A percentile compares a stretch with the other conserved stretches of the same genome.
Conservation (phyloP, 169 alveolate species). For the Theileria parva region DNA sequence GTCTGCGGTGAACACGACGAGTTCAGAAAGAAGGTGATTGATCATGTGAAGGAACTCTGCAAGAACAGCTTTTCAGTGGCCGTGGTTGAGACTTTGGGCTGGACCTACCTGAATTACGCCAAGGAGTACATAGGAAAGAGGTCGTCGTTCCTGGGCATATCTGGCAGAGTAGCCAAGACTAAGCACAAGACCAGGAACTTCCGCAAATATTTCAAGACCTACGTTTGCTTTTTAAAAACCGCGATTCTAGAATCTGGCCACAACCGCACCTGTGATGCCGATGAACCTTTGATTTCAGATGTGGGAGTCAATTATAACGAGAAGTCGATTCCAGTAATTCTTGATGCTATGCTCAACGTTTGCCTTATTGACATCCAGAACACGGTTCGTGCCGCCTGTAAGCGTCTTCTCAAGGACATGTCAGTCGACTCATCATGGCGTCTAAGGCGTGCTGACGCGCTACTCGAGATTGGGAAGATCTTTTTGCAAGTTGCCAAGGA, state of each 20-base stretch:
- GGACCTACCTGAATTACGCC: slow-evolving; percentile 88
- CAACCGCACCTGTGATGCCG: slow-evolving; percentile 62
- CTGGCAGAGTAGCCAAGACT: slow-evolving; percentile 81
- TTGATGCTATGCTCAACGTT: slow-evolving; percentile 85
- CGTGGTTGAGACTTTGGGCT: slow-evolving; percentile 85
- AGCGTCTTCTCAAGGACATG: slow-evolving; percentile 85
- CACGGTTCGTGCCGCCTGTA: slow-evolving; percentile 83
- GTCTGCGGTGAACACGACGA: slow-evolving; percentile 73
- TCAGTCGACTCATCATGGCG: slow-evolving; percentile 81
- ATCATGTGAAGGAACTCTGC: slow-evolving; percentile 79
- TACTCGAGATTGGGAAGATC: slow-evolving; percentile 79
- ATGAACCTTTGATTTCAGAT: slow-evolving; percentile 62
- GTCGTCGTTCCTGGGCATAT: slow-evolving; percentile 80
- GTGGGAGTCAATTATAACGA: slow-evolving; percentile 77
- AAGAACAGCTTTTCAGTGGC: slow-evolving; percentile 83
- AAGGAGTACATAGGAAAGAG: slow-evolving; percentile 84
- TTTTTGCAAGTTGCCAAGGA: slow-evolving; percentile 78
- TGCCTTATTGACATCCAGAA: slow-evolving; percentile 86
- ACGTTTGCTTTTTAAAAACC: slow-evolving; percentile 76
- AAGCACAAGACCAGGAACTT: slow-evolving; percentile 80
- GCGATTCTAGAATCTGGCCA: slow-evolving; percentile 75
- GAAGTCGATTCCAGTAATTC: slow-evolving; percentile 80
- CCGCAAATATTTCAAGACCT: slow-evolving; percentile 77
- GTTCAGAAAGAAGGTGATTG: slow-evolving; percentile 72
- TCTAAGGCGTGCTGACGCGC: slow-evolving; percentile 84